Evolutionary conservation across 495 filamentous ascomycete species (phyloP).

Genomic region (Aspergillus incahuasiensis): DNA sequence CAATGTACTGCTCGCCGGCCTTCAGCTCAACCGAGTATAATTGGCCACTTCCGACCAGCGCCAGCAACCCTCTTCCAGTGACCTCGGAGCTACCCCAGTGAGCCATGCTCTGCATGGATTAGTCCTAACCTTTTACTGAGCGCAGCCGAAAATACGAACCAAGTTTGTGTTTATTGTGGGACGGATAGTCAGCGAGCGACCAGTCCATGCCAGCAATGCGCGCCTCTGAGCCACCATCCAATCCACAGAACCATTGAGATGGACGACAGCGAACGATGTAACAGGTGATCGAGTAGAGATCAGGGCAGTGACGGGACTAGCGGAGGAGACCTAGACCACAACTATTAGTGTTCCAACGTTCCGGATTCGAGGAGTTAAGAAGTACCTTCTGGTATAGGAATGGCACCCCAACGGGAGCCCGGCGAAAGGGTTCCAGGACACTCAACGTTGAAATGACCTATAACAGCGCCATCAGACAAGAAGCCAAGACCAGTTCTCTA

Average conservation of each 20-base stretch:
- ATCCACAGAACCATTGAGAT: slow-evolving; percentile 90
- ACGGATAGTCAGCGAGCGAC: slow-evolving; percentile 69
- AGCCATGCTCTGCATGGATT: slow-evolving; percentile 59
- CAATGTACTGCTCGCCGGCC: slow-evolving; percentile 78
- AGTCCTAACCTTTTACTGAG: slow-evolving; percentile 24
- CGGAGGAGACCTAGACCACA: slow-evolving; percentile 61
- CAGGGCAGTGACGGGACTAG: slow-evolving; percentile 77
- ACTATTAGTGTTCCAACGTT: slow-evolving; percentile 5
- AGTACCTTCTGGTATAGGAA: slow-evolving; percentile 83
- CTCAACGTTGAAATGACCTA: slow-evolving; percentile 82
- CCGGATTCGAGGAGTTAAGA: background rate
- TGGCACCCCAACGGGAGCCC: slow-evolving; percentile 74
- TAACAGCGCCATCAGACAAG: background rate
- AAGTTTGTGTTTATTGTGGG: slow-evolving; percentile 71
- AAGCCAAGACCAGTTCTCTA: background rate
- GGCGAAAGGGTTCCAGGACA: slow-evolving; percentile 73
- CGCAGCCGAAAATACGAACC: slow-evolving; percentile 34
- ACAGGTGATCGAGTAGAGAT: slow-evolving; percentile 79
- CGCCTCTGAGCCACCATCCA: slow-evolving; percentile 88
- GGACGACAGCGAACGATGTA: slow-evolving; percentile 79
- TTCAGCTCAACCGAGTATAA: slow-evolving; percentile 76
- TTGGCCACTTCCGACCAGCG: slow-evolving; percentile 77
- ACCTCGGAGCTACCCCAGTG: slow-evolving; percentile 89
- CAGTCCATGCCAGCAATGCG: slow-evolving; percentile 93
- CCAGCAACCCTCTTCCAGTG: slow-evolving; percentile 81